These are phyloP conservation scores for Wallemia mellicola DNA, from an alignment of 1,284 basidiomycete species.

Conservation along the genomic window DNA sequence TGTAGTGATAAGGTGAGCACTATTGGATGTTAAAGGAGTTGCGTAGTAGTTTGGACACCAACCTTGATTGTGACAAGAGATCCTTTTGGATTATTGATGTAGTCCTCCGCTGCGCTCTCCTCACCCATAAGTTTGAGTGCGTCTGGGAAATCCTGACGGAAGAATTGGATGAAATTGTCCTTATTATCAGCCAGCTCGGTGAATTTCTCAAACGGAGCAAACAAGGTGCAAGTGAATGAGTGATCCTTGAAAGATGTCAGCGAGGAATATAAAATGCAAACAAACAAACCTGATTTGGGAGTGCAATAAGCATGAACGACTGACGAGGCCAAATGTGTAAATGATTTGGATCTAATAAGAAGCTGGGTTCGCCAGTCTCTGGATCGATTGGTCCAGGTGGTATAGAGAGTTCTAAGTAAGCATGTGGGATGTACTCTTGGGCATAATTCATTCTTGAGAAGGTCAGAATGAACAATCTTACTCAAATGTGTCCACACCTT, in stretches of 20 bases:
- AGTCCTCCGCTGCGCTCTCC: conserved; percentile 39
- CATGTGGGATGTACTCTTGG: conserved; percentile 78
- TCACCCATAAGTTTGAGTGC: conserved; percentile 57
- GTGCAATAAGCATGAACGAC: conserved; percentile 93
- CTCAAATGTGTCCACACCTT: no score
- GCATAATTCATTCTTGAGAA: conserved; percentile 57
- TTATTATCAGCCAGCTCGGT: conserved; percentile 31
- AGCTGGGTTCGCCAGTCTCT: conserved; percentile 28
- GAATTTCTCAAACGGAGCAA: conserved; percentile 56
- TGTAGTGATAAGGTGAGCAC: conserved; percentile 67
- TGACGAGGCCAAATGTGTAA: conserved; percentile 97
- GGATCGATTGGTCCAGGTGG: conserved; percentile 33
- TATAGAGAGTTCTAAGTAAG: conserved; percentile 88
- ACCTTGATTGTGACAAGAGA: conserved; percentile 77
- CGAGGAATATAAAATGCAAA: no score
- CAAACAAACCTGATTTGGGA: conserved; percentile 48
- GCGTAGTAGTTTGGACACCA: conserved; percentile 9
- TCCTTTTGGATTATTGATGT: conserved; percentile 52
- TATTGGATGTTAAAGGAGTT: conserved; percentile 12
- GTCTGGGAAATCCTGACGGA: conserved; percentile 57
- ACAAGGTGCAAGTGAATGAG: conserved; percentile 38
- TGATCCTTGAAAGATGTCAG: no score
- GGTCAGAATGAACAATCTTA: background rate
- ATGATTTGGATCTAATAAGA: conserved; percentile 70
- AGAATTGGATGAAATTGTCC: conserved; percentile 36